Conservation (phyloP, 1,284 basidiomycete genomes). For the Ustilago tritici region DNA sequence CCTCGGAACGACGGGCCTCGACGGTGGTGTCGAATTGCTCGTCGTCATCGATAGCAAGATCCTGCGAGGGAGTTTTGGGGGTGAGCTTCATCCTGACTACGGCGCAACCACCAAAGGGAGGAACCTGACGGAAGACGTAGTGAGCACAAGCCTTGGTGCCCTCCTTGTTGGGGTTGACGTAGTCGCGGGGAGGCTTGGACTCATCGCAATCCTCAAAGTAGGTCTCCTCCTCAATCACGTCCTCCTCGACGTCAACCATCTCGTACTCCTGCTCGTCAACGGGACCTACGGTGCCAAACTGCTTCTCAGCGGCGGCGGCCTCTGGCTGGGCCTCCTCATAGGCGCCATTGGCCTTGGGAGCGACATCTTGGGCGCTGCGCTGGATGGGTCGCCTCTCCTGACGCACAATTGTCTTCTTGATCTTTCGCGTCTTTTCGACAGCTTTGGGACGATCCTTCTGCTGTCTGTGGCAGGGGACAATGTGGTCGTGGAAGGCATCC, state of each 20-base stretch:
- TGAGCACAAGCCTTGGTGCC: constrained; percentile 95
- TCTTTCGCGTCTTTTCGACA: constrained; percentile 54
- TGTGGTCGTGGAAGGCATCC: constrained; percentile 98
- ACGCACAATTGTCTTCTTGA: constrained; percentile 53
- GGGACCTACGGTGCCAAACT: constrained; percentile 43
- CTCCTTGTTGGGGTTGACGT: constrained; percentile 84
- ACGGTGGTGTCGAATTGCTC: constrained; percentile 87
- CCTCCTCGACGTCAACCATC: constrained; percentile 63
- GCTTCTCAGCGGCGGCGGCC: constrained; percentile 45
- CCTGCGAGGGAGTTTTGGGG: constrained; percentile 79
- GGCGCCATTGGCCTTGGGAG: constrained; percentile 42
- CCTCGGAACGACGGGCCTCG: constrained; percentile 83
- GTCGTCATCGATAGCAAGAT: constrained; percentile 86
- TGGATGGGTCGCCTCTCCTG: constrained; percentile 36
- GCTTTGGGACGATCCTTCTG: constrained; percentile 64
- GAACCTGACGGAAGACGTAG: constrained; percentile 87
- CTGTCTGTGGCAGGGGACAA: constrained; percentile 81
- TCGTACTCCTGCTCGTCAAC: constrained; percentile 42
- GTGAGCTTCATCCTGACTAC: constrained; percentile 96
- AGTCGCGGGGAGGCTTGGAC: constrained; percentile 54
- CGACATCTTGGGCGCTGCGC: constrained; percentile 38
- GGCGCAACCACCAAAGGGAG: constrained; percentile 89
- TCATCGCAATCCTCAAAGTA: constrained; percentile 59
- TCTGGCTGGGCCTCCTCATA: constrained; percentile 44
- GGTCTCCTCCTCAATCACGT: constrained; percentile 65